Conservation (phyloP, 805 yeast species). For the Cyberlindnera samutprakarnensis region DNA sequence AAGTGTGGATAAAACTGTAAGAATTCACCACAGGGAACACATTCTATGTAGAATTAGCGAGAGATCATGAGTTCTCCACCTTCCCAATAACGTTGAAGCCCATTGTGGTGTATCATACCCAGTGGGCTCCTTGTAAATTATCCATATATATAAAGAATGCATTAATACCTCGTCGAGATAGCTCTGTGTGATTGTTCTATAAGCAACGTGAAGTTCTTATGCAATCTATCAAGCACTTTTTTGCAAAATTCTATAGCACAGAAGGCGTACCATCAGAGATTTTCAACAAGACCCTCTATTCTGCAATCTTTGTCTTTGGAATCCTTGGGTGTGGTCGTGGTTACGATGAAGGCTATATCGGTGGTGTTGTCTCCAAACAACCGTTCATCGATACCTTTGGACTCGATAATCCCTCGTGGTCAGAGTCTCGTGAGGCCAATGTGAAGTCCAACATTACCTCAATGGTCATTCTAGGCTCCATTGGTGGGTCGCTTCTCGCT, state of each 20-base stretch:
- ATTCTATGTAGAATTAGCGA: too few relatives aligned
- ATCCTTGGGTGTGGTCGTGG: slow-evolving; percentile 51
- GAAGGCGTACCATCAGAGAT: slow-evolving; percentile 33
- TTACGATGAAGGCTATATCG: slow-evolving; percentile 45
- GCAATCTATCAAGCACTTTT: too few relatives aligned
- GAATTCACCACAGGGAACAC: too few relatives aligned
- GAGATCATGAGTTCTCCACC: too few relatives aligned
- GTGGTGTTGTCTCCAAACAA: slow-evolving; percentile 37
- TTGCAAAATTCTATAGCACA: slow-evolving; percentile 12
- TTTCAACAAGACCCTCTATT: slow-evolving; percentile 37
- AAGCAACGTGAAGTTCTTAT: too few relatives aligned
- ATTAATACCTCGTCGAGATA: too few relatives aligned
- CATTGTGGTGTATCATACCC: too few relatives aligned
- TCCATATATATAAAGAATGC: too few relatives aligned
- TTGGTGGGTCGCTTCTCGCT: slow-evolving; percentile 46
- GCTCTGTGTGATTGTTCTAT: too few relatives aligned
- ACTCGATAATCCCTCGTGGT: slow-evolving; percentile 30
- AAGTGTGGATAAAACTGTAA: too few relatives aligned
- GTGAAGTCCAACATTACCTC: slow-evolving; percentile 46
- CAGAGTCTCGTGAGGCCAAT: slow-evolving; percentile 32
- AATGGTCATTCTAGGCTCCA: slow-evolving; percentile 51
- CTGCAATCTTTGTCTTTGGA: slow-evolving; percentile 43
- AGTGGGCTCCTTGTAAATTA: too few relatives aligned
- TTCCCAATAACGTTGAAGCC: too few relatives aligned
- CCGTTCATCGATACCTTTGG: slow-evolving; percentile 38